Base-by-base conservation (phyloP, 768 basidiomycete species). In the Leucocoprinus leucothites region DNA sequence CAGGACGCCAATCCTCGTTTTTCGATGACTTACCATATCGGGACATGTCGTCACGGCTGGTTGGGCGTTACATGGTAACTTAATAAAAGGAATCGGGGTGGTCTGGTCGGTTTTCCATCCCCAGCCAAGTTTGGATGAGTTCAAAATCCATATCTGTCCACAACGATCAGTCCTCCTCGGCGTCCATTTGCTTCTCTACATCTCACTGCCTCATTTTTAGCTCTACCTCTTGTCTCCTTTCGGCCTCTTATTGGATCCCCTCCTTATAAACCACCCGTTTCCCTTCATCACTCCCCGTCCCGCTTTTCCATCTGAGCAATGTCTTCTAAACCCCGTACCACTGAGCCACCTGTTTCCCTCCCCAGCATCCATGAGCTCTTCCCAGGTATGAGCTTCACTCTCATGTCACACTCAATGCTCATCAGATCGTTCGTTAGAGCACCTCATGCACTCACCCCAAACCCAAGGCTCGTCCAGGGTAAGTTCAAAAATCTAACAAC, bases 281-380 rank as follows among this genome's bases (percentile, higher is more conserved):
- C 38, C 22, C 36, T 16, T 21, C 48, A 14, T 44, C 48, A 51
- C 26, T 34, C 3, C 31, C 50, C 38, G 11, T 18, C 28, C 50
- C 35, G 38, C 28, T n/a, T 5, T 43, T 35, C 41, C 28, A 24
- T 35, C 26, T 25, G 16, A 31, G 9, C 46, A 43, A 56, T 56
- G 54, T 43, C 54, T 9, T 43, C 53, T 52, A 48, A 42, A n/a
- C n/a, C 56, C 24, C 38, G 47, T 56, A 50, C 22, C 47, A 34
- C 47, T 38, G 48, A 54, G 44, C 59, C 26, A 25, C 41, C 56
- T 13, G 60, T 69, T 36, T 69, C 74, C 1, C 67, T 82, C 24
- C 81, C 81, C 22, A 77, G 78, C 60, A 81, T 81, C 31, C 71
- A 75, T 19, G 79, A 82, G 57, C 78, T 82, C 72, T 83, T 82